Evolutionary conservation across 805 yeast species (phyloP).

Genomic region (Metschnikowia aberdeeniae): DNA sequence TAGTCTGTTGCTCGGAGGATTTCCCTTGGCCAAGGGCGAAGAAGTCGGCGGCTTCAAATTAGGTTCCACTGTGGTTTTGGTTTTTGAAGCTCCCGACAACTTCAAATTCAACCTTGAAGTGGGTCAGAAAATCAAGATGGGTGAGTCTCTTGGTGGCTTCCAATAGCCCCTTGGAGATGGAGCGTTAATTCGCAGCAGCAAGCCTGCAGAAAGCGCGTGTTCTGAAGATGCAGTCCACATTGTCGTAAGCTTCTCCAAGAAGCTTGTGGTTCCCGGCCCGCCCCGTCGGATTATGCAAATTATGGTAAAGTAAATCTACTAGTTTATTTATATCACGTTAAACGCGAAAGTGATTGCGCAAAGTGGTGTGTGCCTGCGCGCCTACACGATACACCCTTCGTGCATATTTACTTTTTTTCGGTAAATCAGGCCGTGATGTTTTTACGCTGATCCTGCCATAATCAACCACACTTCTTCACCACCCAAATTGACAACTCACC

Average conservation of each 20-base stretch:
- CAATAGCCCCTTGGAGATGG: conserved; percentile 9
- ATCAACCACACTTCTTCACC: background rate
- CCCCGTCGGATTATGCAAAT: too few species aligned
- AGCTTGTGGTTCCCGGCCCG: too few species aligned
- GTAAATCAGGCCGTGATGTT: conserved; percentile 1
- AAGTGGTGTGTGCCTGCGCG: background rate
- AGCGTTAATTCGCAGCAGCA: background rate
- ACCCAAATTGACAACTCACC: background rate
- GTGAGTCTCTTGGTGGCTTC: conserved; percentile 66
- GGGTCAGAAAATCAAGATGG: conserved; percentile 83
- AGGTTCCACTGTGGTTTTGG: conserved; percentile 95
- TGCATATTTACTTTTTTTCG: conserved; percentile 3
- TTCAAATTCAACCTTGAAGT: conserved; percentile 66
- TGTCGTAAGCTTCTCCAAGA: too few species aligned
- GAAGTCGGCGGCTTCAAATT: conserved; percentile 97
- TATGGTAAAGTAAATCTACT: too few species aligned
- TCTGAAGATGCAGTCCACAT: too few species aligned
- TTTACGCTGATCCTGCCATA: background rate
- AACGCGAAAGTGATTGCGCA: background rate
- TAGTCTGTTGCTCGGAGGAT: conserved; percentile 71
- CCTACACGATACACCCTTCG: background rate
- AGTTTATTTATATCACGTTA: background rate
- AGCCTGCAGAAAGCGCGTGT: too few species aligned
- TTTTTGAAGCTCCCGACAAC: conserved; percentile 88
- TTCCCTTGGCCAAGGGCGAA: conserved; percentile 84